Conservation (phyloP, 352 stramenopile species). For the Pythium inflatum region DNA sequence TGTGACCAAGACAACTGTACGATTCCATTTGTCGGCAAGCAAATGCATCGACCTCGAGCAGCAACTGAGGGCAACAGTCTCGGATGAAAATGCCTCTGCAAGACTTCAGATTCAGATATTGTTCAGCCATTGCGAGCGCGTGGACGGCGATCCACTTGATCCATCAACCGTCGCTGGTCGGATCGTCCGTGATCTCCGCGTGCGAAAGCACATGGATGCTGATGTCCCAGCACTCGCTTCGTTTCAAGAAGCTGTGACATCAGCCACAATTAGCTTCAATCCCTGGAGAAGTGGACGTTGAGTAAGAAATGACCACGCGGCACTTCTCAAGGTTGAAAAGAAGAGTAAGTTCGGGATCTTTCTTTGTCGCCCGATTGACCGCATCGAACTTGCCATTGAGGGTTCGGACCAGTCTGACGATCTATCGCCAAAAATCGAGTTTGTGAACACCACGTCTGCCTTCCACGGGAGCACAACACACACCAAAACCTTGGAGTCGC, state of each 20-base stretch:
- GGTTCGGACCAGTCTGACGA: no score
- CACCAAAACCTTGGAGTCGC: no score
- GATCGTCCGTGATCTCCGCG: constrained; percentile 2
- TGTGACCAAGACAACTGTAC: not conserved
- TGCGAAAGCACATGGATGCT: constrained; percentile 1
- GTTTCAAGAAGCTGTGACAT: not conserved
- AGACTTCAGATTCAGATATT: not conserved
- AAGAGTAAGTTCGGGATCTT: no score
- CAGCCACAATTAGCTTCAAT: not conserved
- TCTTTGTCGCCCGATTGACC: no score
- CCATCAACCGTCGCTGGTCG: not conserved
- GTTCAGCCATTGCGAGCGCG: constrained; percentile 3
- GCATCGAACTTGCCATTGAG: no score
- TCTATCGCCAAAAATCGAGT: no score
- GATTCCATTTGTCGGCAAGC: not conserved
- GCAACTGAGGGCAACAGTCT: not conserved
- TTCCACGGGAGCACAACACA: no score
- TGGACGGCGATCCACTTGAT: not conserved
- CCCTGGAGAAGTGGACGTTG: no score
- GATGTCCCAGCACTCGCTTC: not conserved
- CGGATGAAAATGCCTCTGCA: no score
- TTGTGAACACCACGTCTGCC: no score
- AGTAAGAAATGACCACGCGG: no score
- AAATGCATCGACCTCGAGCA: not conserved
- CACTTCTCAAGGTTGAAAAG: no score